phyloP scores from a whole-genome alignment of 2,329 filamentous ascomycete genomes.

The Epichloe scottii region DNA sequence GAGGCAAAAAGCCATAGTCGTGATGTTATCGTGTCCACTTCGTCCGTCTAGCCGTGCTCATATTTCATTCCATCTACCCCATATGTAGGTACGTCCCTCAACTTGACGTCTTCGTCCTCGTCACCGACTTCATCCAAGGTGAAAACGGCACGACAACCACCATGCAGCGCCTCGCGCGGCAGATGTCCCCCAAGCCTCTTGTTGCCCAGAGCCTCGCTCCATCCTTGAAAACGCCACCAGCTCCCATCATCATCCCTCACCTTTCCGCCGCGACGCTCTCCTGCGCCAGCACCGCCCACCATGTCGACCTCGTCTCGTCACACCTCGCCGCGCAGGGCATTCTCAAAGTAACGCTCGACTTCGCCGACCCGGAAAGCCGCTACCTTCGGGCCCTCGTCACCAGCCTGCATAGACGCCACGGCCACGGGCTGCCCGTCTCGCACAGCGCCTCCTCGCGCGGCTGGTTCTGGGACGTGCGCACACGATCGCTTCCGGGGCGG shows the following conservation, averaged over 20 bases:
- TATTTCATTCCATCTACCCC: too few species aligned
- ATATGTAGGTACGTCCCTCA: too few species aligned
- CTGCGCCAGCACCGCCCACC: not conserved
- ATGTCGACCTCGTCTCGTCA: not conserved
- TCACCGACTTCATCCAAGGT: too few species aligned
- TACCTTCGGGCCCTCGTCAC: slow-evolving; percentile 23
- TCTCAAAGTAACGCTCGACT: not conserved
- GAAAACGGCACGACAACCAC: too few species aligned
- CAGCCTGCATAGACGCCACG: slow-evolving; percentile 20
- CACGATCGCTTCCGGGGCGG: not conserved
- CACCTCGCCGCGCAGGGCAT: not conserved
- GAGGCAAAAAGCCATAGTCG: too few species aligned
- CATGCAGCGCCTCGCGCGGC: too few species aligned
- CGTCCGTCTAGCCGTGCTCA: too few species aligned
- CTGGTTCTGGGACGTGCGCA: slow-evolving; percentile 33
- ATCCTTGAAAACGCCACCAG: not conserved
- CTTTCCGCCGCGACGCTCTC: not conserved
- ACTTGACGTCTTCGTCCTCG: too few species aligned
- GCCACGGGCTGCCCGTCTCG: slow-evolving; percentile 25
- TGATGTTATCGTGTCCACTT: too few species aligned
- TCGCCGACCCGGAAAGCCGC: slow-evolving; percentile 10
- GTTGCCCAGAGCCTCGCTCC: too few species aligned
- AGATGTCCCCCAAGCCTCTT: too few species aligned
- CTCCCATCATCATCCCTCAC: not conserved
- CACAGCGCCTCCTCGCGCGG: slow-evolving; percentile 27